These are phyloP conservation scores for Exophiala oligosperma DNA, from an alignment of 2,329 filamentous ascomycete species.

Conservation along the genomic window DNA sequence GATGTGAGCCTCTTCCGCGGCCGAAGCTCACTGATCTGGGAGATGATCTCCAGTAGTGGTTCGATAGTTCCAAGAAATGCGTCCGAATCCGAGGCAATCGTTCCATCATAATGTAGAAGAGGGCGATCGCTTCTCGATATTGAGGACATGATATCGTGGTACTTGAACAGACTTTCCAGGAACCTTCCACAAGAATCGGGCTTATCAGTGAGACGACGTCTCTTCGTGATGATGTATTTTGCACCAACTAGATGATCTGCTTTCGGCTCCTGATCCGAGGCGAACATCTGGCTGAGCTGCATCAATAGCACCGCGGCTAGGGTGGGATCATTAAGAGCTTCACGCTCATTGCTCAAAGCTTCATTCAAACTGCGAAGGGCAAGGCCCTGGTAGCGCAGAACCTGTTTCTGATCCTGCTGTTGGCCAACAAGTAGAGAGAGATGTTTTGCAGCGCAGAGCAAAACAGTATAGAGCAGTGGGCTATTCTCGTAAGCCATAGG, in stretches of 20 bases:
- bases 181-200: background rate
- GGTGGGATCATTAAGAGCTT: background rate
- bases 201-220: background rate
- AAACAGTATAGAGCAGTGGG: background rate
- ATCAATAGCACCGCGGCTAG: background rate
- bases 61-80: background rate
- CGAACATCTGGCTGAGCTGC: background rate
- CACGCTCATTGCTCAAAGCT: background rate
- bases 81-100: background rate
- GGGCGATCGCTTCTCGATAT: background rate
- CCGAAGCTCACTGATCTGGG: background rate
- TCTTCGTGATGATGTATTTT: background rate
- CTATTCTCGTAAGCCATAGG: background rate
- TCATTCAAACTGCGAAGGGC: background rate
- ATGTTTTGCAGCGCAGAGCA: background rate
- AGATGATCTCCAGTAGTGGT: background rate
- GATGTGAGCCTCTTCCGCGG: background rate
- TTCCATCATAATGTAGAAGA: background rate
- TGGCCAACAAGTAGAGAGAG: background rate
- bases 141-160: conserved; percentile 3
- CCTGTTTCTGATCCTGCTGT: background rate
- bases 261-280: background rate
- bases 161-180: background rate
- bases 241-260: background rate
- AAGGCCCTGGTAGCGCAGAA: background rate